A percentile compares a stretch with the other conserved stretches of the same genome.
Conservation (phyloP, 306 rosid genomes). For the Dicorynia guianensis region DNA sequence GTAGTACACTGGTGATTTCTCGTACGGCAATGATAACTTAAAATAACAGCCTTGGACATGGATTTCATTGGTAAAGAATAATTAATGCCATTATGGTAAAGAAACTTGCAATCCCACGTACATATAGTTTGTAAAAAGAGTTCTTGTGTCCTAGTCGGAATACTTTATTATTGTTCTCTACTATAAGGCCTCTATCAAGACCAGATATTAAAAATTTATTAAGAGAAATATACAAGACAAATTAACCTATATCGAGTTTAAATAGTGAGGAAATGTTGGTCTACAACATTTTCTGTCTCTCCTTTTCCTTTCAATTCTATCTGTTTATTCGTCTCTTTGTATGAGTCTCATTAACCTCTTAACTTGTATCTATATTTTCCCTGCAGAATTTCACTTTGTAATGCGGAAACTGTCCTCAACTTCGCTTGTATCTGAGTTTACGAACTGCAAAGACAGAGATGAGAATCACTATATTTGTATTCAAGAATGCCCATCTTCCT, state of each 20-base stretch:
- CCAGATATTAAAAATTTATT: no score
- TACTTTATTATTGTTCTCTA: neutral
- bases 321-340: neutral
- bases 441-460: slow-evolving; percentile 58
- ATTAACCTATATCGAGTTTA: neutral
- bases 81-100: slow-evolving; percentile 5
- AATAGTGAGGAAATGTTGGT: slow-evolving; percentile 1
- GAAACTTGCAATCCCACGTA: neutral
- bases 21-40: slow-evolving; percentile 8
- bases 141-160: slow-evolving; percentile 19
- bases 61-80: slow-evolving; percentile 10
- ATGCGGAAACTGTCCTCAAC: slow-evolving; percentile 70
- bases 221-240: neutral
- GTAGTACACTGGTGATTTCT: neutral
- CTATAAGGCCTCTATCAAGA: no score
- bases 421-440: slow-evolving; percentile 53
- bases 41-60: slow-evolving; percentile 26
- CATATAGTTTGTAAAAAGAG: slow-evolving; percentile 22
- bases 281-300: neutral
- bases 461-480: slow-evolving; percentile 9
- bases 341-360: slow-evolving; percentile 9
- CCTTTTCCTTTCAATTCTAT: slow-evolving; percentile 4
- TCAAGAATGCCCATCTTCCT: neutral
- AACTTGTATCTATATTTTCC: slow-evolving; percentile 1
- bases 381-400: slow-evolving; percentile 46